phyloP scores from a whole-genome alignment of 768 basidiomycete genomes.

The Tulasnella sp. region DNA sequence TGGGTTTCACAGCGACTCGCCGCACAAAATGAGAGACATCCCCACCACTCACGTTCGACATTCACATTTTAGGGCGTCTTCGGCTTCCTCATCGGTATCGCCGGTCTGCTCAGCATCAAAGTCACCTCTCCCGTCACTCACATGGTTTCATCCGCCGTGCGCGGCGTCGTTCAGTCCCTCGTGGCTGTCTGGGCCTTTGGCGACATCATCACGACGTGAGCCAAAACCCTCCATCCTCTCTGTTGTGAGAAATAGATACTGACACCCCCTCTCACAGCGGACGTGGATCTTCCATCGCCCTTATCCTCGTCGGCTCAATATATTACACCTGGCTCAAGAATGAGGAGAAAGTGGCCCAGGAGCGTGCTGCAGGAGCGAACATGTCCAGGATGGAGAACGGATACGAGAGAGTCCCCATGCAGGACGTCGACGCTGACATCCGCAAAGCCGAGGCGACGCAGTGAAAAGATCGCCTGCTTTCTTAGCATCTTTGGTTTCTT shows the following conservation, averaged over 20 bases:
- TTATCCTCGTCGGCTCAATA: constrained; percentile 70
- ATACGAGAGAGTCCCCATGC: constrained; percentile 55
- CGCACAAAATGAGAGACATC: too few species aligned
- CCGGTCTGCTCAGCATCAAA: constrained; percentile 88
- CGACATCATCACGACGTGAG: constrained; percentile 70
- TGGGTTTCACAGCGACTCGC: too few species aligned
- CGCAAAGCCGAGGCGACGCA: constrained; percentile 1
- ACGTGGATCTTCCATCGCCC: constrained; percentile 66
- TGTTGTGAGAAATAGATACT: too few species aligned
- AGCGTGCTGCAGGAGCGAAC: not conserved
- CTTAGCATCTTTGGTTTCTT: not conserved
- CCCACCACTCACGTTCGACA: not conserved
- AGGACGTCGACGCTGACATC: constrained; percentile 48
- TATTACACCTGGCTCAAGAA: constrained; percentile 88
- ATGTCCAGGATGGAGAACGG: constrained; percentile 14
- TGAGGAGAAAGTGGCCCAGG: constrained; percentile 39
- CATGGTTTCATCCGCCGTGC: constrained; percentile 92
- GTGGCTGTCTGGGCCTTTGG: constrained; percentile 70
- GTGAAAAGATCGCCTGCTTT: not conserved
- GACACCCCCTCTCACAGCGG: constrained; percentile 40
- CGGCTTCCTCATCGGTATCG: constrained; percentile 92
- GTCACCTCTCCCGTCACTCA: constrained; percentile 96
- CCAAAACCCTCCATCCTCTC: constrained; percentile 15
- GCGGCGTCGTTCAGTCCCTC: constrained; percentile 84
- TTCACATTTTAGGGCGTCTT: constrained; percentile 48